Evolutionary conservation across 2,329 filamentous ascomycete species (phyloP), one percentile per base, ranked within the genome.

Genomic region (Xylariales sp.): DNA sequence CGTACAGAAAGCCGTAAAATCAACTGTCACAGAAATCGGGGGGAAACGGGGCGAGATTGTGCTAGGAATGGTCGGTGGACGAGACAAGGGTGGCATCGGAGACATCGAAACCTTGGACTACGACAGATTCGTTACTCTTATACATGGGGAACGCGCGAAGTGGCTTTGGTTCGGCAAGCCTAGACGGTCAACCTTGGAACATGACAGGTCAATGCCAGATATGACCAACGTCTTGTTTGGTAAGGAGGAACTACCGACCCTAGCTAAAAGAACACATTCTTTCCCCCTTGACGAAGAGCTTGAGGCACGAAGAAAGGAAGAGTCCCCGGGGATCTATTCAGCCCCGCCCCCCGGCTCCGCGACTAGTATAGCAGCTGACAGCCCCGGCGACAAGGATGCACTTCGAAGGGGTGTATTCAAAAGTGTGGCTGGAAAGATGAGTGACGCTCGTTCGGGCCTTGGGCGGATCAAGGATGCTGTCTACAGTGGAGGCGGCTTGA

Each of bases 101-200:
- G 91, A 96, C 53, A 83, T 96, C 25, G 93, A 98, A 65, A 97
- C 90, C 1, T 72, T 88, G 8, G 89, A 97, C 55, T 80, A 96
- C 40, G 89, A 95, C 52, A 81, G 74, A 33, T 95, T 97, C 51
- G 76, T 88, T 36, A 80, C 80, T 45, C 71, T 95, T 19, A 79
- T 85, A 1, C 84, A 82, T 46, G 91, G 93, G 24, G 87, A 93
- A 58, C 79, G 86, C 42, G 75, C 87, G 12, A 95, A 95, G 61
- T 97, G 90, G 88, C 73, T 98, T 2, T 98, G 93, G 93, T 76
- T 87, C 46, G 93, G 91, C 12, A 97, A 95, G 60, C 78, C 87
- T 27, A 80, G 84, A 46, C 88, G 91, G 56, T 75, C 68, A 3
- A 60, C 61, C 2, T 54, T 63, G 2, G 69, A 73, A 7, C 63